These are phyloP conservation scores for Strigomonas culicis DNA, from an alignment of 208 protist genomes.

Conservation along the genomic window DNA sequence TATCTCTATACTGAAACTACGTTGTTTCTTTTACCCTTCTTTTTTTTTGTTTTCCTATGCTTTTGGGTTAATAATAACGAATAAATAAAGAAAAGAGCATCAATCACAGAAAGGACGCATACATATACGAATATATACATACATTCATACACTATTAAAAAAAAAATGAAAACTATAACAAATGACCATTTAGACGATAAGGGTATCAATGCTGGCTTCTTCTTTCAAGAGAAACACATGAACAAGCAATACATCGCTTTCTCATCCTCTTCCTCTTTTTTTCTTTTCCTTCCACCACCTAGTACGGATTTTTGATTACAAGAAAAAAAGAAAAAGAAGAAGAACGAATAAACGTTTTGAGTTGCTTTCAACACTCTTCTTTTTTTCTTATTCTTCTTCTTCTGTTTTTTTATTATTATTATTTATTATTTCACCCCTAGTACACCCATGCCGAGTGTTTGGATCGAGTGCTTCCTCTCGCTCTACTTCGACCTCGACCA, in stretches of 20 bases:
- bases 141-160: neutral
- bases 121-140: neutral
- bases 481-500: constrained; percentile 88
- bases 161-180: neutral
- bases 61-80: neutral
- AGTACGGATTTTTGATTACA: neutral
- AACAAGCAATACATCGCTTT: neutral
- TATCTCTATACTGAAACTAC: neutral
- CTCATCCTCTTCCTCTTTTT: neutral
- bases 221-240: neutral
- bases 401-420: constrained; percentile 16
- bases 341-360: constrained; percentile 5
- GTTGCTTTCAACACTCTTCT: constrained; percentile 7
- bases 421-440: constrained; percentile 16
- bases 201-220: too few species aligned
- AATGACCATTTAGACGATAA: neutral
- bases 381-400: constrained; percentile 8
- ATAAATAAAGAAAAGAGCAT: neutral
- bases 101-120: neutral
- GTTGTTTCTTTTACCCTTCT: constrained; percentile 13
- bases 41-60: constrained; percentile 12
- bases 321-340: constrained; percentile 1
- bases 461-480: constrained; percentile 75
- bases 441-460: constrained; percentile 18
- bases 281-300: neutral